These are phyloP conservation scores for Phytophthora brassicae DNA, from an alignment of 352 stramenopile genomes.

Conservation along the genomic window DNA sequence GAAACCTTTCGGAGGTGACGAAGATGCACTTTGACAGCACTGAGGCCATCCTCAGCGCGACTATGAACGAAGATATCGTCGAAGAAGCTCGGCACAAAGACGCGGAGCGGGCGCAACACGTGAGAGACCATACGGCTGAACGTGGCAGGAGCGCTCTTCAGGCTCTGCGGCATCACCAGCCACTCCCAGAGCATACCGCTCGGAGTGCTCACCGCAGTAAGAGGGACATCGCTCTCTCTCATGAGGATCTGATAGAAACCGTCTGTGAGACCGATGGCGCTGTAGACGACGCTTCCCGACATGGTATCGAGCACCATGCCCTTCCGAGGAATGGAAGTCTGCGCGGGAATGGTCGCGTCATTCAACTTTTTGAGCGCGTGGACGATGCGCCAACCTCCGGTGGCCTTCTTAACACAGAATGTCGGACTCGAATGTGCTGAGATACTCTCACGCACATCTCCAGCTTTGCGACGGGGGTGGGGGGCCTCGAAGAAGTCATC, in stretches of 20 bases:
- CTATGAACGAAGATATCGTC: too few species aligned
- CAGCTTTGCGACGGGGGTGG: too few species aligned
- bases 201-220: slow-evolving; percentile 32
- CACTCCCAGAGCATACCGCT: too few species aligned
- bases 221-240: slow-evolving; percentile 18
- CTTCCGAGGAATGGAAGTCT: too few species aligned
- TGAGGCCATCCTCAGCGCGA: not conserved
- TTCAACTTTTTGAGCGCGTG: too few species aligned
- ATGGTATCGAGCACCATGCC: too few species aligned
- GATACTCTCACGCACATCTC: too few species aligned
- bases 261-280: slow-evolving; percentile 23
- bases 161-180: slow-evolving; percentile 23
- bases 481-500: too few species aligned
- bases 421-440: too few species aligned
- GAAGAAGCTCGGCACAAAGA: slow-evolving; percentile 30
- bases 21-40: slow-evolving; percentile 14
- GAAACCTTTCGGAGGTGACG: slow-evolving; percentile 17
- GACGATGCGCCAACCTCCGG: too few species aligned
- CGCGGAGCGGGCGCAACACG: slow-evolving; percentile 7
- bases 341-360: too few species aligned
- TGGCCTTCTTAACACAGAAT: too few species aligned
- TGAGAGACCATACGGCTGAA: slow-evolving; percentile 33
- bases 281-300: slow-evolving; percentile 5
- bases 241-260: slow-evolving; percentile 21
- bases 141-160: slow-evolving; percentile 28